Conservation (phyloP, 768 basidiomycete species). For the Exsudoporus frostii region DNA sequence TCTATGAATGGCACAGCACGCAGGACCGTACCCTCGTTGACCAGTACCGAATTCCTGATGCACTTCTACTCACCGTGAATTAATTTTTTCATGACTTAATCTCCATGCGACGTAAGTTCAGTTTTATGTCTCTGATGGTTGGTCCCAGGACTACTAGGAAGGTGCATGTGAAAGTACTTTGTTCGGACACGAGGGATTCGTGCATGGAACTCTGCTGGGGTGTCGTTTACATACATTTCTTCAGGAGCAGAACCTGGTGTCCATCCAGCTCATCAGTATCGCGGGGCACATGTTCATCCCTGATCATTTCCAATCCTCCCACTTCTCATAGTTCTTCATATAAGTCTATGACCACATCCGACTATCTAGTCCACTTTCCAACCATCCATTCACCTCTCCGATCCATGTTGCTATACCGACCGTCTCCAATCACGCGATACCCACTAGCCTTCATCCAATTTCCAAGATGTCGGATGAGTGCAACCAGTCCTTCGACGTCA, state of each 20-base stretch:
- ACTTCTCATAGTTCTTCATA: slow-evolving; percentile 8
- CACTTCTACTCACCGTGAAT: slow-evolving; percentile 10
- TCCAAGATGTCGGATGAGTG: slow-evolving; percentile 12
- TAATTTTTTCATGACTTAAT: slow-evolving; percentile 18
- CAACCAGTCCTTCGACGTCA: slow-evolving; percentile 6
- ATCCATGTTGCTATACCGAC: slow-evolving; percentile 1
- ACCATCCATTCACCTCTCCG: slow-evolving; percentile 1
- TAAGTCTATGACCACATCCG: slow-evolving; percentile 8
- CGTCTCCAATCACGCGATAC: slow-evolving; percentile 5
- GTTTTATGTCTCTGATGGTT: background rate
- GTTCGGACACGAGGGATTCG: slow-evolving; percentile 1
- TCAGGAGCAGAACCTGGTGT: slow-evolving; percentile 7
- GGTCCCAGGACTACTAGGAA: background rate
- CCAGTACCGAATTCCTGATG: slow-evolving; percentile 4
- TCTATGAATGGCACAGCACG: slow-evolving; percentile 22
- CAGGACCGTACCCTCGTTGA: slow-evolving; percentile 17
- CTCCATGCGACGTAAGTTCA: slow-evolving; percentile 10
- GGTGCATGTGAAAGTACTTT: slow-evolving; percentile 4
- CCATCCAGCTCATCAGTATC: slow-evolving; percentile 4
- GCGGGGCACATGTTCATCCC: slow-evolving; percentile 5
- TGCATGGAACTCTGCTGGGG: background rate
- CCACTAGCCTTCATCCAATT: slow-evolving; percentile 14
- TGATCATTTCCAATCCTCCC: slow-evolving; percentile 9
- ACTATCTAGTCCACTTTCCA: background rate
- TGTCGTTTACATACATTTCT: slow-evolving; percentile 9